Base-by-base conservation (phyloP, 2,329 filamentous ascomycete genomes). In the Colletotrichum gloeosporioides region DNA sequence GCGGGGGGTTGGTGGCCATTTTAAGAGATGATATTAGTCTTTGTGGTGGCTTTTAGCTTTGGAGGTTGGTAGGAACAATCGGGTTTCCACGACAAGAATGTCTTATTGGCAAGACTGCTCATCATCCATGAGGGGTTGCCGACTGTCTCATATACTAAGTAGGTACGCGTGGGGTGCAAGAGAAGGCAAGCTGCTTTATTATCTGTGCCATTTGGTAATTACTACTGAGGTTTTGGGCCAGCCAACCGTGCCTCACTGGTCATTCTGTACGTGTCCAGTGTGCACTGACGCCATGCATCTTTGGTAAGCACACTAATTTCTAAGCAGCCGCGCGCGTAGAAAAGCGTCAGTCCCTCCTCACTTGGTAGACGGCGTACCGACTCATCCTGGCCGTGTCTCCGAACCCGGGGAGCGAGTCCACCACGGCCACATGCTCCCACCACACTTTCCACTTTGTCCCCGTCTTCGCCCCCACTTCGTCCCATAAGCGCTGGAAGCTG, bases 401-500 rank as follows among this genome's bases (percentile, higher is more conserved):
- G 16, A 79, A 78, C 15, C 79, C 78, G 6, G 77, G 78, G 29
- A 80, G 61, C 62, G 71, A 55, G n/a, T 57, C 69, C 39, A 74
- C 71, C 65, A 77, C 77, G 16, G 69, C 79, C 5, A 80, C 78
- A 36, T 81, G 79, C 74, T 88, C 85, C 67, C 89, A 78, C 64
- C 87, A 84, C 2, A 89, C 87, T 67, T 83, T 82, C 90, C 90
- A 91, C 55, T 79, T 80, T 2, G 89, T 91, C 29, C 83, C 85
- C 1, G 90, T 91, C 69, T 87, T 80, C 36, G 75, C 77, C 10
- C 89, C 89, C 31, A 91, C 86, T 76, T 90, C 87, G 69, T 90
- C 84, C 90, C 90, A 92, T 29, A 92, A 82, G 44, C 79, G 79
- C 78, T 89, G 87, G 82, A 91, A 92, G 72, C 86, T 90, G 9